Percentiles rank a stretch among this genome's conserved stretches.
phyloP scores from a whole-genome alignment of 2,329 filamentous ascomycete genomes.

The Fusarium aywerte region DNA sequence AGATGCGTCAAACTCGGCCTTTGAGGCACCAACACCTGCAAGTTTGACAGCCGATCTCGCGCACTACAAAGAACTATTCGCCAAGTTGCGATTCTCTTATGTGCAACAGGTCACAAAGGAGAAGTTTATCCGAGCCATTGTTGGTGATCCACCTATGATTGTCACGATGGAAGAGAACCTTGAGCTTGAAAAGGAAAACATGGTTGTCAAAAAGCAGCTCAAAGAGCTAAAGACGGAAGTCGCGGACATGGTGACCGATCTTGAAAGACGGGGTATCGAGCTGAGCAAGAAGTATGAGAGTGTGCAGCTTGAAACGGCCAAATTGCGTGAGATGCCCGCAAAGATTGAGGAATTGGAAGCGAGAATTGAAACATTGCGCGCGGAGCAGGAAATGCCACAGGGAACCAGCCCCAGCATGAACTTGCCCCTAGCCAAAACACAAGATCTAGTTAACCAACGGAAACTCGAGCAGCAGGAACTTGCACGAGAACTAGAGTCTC shows the following conservation, averaged over 20 bases:
- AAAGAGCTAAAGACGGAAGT: slow-evolving; percentile 85
- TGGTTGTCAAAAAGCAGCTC: slow-evolving; percentile 77
- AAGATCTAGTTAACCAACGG: slow-evolving; percentile 62
- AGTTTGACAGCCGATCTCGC: slow-evolving; percentile 83
- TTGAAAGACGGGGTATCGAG: slow-evolving; percentile 73
- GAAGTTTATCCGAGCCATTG: slow-evolving; percentile 93
- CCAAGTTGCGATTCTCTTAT: slow-evolving; percentile 96
- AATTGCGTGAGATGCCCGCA: slow-evolving; percentile 62
- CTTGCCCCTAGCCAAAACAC: slow-evolving; percentile 68
- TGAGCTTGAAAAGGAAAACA: slow-evolving; percentile 74
- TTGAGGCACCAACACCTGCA: slow-evolving; percentile 76
- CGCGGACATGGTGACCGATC: slow-evolving; percentile 74
- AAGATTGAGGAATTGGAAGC: slow-evolving; percentile 61
- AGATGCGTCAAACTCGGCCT: slow-evolving; percentile 73
- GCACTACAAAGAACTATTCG: slow-evolving; percentile 95
- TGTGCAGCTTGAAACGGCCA: slow-evolving; percentile 60
- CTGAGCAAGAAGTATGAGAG: slow-evolving; percentile 66
- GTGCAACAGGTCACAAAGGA: slow-evolving; percentile 99
- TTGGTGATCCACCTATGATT: slow-evolving; percentile 87
- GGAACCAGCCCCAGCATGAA: slow-evolving; percentile 59
- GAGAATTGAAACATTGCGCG: slow-evolving; percentile 59
- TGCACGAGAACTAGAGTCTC: slow-evolving; percentile 71
- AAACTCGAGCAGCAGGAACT: slow-evolving; percentile 65
- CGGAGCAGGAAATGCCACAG: slow-evolving; percentile 49
- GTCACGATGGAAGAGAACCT: slow-evolving; percentile 85